Evolutionary conservation across 352 stramenopile species (phyloP), one percentile per base, ranked within the genome.

Genomic region (Pseudoperonospora humuli): DNA sequence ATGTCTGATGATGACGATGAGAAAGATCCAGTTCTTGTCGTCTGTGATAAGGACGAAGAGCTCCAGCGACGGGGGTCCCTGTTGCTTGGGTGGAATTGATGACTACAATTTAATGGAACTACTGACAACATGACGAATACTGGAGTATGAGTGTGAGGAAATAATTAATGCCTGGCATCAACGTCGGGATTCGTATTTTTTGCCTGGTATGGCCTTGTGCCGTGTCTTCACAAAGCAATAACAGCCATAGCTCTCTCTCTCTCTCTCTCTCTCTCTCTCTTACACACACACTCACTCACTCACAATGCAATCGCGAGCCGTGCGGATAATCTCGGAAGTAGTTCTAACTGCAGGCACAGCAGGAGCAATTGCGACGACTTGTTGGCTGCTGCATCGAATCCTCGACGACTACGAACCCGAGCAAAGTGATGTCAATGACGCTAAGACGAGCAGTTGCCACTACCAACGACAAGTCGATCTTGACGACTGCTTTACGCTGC

Each of bases 321-420:
- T 34, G n/a, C 42, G 52, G 44, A 27, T 39, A 19, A 32, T 63
- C 6, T 38, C 57, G 4, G 55, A 41, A 9, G 43, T 39, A 26
- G 34, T 49, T 21, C 39, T 62, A 15, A 43, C 47, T 27, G 52
- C 39, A 41, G 48, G 52, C n/a, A 63, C 57, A 35, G 52, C 52
- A 19, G 47, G 57, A 6, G 45, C 34, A 0, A 51, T 67, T 8
- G 46, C 43, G 11, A 44, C 46, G 18, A 31, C 42, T 1, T 67
- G 25, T 18, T 67, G 45, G 45, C 15, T 67, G 26, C 27, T 67
- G 10, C 45, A 58, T 40, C 57, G 46, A 28, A 39, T 62, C 50
- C 21, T 57, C 54, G 39, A 61, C 28, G 21, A 9, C 17, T 35
- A n/a, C 8, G 23, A 48, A 17, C 26, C 10, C 39, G 29, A 51